Percentiles rank a stretch among this genome's conserved stretches.
phyloP scores from a whole-genome alignment of 2,329 filamentous ascomycete genomes.

The Epichloe sibirici region DNA sequence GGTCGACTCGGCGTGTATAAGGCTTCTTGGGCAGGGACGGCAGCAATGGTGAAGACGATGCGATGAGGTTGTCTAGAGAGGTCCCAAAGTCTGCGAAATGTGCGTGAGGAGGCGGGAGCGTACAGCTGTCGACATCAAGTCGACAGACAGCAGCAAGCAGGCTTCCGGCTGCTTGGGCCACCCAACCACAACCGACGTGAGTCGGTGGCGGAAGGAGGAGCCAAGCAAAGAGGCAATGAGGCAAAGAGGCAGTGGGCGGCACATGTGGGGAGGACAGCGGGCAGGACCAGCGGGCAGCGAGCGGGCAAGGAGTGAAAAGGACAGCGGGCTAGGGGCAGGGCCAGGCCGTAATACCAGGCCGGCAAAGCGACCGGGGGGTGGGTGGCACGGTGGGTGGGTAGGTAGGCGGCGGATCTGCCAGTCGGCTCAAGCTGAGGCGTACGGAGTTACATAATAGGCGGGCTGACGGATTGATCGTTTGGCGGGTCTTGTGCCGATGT shows the following conservation, averaged over 20 bases:
- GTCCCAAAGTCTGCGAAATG: not conserved
- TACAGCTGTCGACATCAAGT: conserved; percentile 19
- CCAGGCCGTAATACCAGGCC: not conserved
- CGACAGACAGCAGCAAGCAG: conserved; percentile 7
- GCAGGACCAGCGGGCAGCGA: not conserved
- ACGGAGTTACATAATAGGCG: no score
- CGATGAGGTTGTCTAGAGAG: not conserved
- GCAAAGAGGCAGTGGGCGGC: not conserved
- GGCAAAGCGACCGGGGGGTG: not conserved
- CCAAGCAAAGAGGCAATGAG: not conserved
- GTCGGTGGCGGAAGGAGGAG: not conserved
- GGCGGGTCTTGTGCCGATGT: no score
- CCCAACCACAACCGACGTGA: not conserved
- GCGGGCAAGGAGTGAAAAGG: not conserved
- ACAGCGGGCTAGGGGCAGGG: not conserved
- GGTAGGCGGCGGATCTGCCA: no score
- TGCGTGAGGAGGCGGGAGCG: not conserved
- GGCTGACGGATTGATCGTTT: no score
- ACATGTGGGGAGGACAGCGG: not conserved
- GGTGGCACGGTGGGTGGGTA: no score
- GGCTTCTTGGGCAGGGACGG: not conserved
- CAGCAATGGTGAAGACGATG: conserved; percentile 1
- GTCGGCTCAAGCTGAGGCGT: no score
- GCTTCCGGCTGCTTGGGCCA: not conserved
- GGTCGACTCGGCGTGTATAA: not conserved